A percentile compares a stretch with the other conserved stretches of the same genome.
Conservation (phyloP, 31 red algal genomes). For the Bonnemaisonia californica region DNA sequence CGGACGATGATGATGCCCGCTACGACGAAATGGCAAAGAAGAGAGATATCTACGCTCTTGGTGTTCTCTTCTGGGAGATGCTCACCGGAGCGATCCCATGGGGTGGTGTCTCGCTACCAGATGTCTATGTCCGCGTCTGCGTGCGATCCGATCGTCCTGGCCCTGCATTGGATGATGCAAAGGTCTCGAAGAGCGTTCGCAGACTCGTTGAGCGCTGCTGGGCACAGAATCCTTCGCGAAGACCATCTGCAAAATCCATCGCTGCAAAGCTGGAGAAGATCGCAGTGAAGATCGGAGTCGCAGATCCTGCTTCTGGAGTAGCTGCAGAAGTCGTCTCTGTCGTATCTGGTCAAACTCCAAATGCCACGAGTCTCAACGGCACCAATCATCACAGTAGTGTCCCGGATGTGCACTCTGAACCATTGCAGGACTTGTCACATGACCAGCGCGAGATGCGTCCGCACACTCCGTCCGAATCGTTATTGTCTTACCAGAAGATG, state of each 20-base stretch:
- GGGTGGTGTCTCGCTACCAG: conserved; percentile 62
- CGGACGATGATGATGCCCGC: conserved; percentile 57
- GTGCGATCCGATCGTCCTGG: conserved; percentile 62
- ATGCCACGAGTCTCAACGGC: background rate
- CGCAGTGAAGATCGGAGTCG: conserved; percentile 26
- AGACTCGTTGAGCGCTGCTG: conserved; percentile 74
- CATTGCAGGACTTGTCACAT: conserved; percentile 33
- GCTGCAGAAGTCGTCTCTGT: conserved; percentile 20
- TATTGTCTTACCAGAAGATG: conserved; percentile 62
- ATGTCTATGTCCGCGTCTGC: conserved; percentile 78
- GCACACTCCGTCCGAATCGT: conserved; percentile 31
- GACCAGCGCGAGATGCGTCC: conserved; percentile 23
- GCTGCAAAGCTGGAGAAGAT: conserved; percentile 73
- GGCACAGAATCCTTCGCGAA: conserved; percentile 57
- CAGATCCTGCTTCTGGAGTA: conserved; percentile 12
- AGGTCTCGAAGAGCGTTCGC: conserved; percentile 55
- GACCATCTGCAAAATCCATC: conserved; percentile 70
- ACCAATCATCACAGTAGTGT: background rate
- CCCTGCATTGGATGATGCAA: conserved; percentile 60
- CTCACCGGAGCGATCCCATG: conserved; percentile 64
- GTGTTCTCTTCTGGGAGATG: conserved; percentile 78
- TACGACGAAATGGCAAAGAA: conserved; percentile 73
- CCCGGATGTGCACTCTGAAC: conserved; percentile 65
- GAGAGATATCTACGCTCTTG: conserved; percentile 76
- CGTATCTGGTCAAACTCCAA: conserved; percentile 1